Conservation (phyloP, 768 basidiomycete genomes). For the Xerocomellus amylosporus region DNA sequence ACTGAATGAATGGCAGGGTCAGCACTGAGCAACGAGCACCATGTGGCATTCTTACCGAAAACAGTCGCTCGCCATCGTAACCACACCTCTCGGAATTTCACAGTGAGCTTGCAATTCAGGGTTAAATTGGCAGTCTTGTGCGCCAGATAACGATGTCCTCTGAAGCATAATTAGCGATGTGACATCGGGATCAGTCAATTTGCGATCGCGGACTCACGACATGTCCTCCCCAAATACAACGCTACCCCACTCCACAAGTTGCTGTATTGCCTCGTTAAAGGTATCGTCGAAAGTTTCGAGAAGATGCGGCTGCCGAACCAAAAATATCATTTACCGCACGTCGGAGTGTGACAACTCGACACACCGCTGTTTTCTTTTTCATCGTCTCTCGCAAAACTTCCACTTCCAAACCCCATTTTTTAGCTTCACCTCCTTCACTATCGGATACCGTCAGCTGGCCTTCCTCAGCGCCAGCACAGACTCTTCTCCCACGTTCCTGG, state of each 20-base stretch:
- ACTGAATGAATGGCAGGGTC: conserved; percentile 21
- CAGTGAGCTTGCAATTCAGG: conserved; percentile 61
- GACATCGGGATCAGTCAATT: conserved; percentile 22
- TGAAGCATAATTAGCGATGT: conserved; percentile 33
- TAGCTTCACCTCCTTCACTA: conserved; percentile 65
- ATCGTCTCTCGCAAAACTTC: conserved; percentile 53
- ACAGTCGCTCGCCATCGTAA: conserved; percentile 62
- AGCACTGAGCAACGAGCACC: conserved; percentile 12
- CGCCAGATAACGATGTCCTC: conserved; percentile 72
- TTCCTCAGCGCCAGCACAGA: conserved; percentile 56
- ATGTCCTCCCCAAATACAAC: conserved; percentile 63
- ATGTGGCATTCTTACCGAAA: conserved; percentile 45
- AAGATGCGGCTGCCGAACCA: conserved; percentile 48
- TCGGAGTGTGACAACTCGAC: conserved; percentile 22
- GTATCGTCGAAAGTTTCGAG: conserved; percentile 63
- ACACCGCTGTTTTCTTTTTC: conserved; percentile 55
- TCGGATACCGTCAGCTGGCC: conserved; percentile 32
- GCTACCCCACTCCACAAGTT: conserved; percentile 71
- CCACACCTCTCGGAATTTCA: conserved; percentile 68
- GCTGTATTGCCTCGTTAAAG: conserved; percentile 76
- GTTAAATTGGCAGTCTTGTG: conserved; percentile 67
- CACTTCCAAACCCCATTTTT: conserved; percentile 71
- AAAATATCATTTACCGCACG: conserved; percentile 18
- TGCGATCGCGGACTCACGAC: conserved; percentile 48
- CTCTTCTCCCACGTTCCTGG: conserved; percentile 57